These are phyloP conservation scores for Vitis amurensis DNA, from an alignment of 164 flowering plant genomes.

Conservation along the genomic window DNA sequence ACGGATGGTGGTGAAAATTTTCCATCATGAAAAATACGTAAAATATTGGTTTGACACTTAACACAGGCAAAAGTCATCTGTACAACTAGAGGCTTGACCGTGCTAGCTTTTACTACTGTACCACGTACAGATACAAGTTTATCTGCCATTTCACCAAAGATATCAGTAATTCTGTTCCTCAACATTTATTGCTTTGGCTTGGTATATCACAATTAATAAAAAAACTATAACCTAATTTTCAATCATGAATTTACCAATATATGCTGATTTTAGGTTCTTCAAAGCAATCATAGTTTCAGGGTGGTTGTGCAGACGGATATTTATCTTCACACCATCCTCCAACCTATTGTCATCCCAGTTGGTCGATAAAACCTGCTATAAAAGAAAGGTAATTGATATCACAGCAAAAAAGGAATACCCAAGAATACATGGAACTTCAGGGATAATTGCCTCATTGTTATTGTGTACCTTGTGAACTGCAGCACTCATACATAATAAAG, in stretches of 20 bases:
- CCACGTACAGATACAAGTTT: slow-evolving; percentile 92
- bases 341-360: slow-evolving; percentile 25
- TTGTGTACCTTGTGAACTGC: slow-evolving; percentile 77
- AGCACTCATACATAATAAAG: slow-evolving; percentile 75
- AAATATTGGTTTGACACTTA: slow-evolving; percentile 62
- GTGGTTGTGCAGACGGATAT: slow-evolving; percentile 70
- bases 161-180: slow-evolving; percentile 2
- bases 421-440: background rate
- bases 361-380: slow-evolving; percentile 44
- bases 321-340: slow-evolving; percentile 52
- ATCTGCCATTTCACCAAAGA: slow-evolving; percentile 45
- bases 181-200: background rate
- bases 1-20: slow-evolving; percentile 81
- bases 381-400: background rate
- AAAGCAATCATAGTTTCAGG: slow-evolving; percentile 80
- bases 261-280: slow-evolving; percentile 91
- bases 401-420: background rate
- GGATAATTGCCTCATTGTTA: background rate
- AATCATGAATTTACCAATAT: slow-evolving; percentile 60
- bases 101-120: slow-evolving; percentile 87
- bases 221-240: background rate
- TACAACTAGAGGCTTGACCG: slow-evolving; percentile 78
- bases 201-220: background rate
- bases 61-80: slow-evolving; percentile 75
- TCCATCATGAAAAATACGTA: slow-evolving; percentile 80